Evolutionary conservation across 768 basidiomycete genomes (phyloP).

Genomic region (Kwoniella bestiolae): DNA sequence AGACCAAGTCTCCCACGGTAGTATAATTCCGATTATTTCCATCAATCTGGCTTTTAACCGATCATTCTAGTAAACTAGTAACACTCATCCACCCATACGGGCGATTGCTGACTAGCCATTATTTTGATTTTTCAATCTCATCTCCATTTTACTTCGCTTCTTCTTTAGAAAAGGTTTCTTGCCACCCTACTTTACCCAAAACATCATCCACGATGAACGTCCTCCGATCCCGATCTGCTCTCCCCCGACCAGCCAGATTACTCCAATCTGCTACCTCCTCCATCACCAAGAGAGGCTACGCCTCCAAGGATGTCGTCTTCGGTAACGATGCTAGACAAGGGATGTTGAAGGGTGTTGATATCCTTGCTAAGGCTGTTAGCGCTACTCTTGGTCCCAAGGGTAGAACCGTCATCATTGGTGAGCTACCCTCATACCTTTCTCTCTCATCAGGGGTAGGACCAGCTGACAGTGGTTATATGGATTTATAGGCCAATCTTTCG

Average conservation of each 20-base stretch:
- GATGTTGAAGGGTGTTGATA: slow-evolving; percentile 93
- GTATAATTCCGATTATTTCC: slow-evolving; percentile 18
- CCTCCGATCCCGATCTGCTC: slow-evolving; percentile 47
- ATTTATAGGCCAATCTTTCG: slow-evolving; percentile 56
- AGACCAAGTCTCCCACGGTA: slow-evolving; percentile 41
- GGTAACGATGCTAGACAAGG: slow-evolving; percentile 91
- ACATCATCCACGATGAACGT: slow-evolving; percentile 35
- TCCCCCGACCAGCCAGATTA: slow-evolving; percentile 50
- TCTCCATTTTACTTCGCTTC: slow-evolving; percentile 1
- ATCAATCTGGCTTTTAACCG: slow-evolving; percentile 1
- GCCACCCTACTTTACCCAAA: slow-evolving; percentile 3
- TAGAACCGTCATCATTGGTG: slow-evolving; percentile 98
- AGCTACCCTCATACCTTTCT: slow-evolving; percentile 24
- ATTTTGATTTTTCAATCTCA: slow-evolving; percentile 5
- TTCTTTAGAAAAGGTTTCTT: background rate
- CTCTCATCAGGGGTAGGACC: background rate
- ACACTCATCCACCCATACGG: background rate
- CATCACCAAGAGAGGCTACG: slow-evolving; percentile 46
- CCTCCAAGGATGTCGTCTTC: slow-evolving; percentile 87
- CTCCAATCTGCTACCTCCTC: slow-evolving; percentile 34
- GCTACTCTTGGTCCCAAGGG: slow-evolving; percentile 98
- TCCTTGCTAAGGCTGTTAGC: slow-evolving; percentile 93
- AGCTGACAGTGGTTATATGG: background rate
- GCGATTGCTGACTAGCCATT: background rate
- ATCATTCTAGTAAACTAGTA: slow-evolving; percentile 18